A percentile compares a stretch with the other conserved stretches of the same genome.
phyloP scores from a whole-genome alignment of 2,329 filamentous ascomycete species.

The Fusarium illudens region DNA sequence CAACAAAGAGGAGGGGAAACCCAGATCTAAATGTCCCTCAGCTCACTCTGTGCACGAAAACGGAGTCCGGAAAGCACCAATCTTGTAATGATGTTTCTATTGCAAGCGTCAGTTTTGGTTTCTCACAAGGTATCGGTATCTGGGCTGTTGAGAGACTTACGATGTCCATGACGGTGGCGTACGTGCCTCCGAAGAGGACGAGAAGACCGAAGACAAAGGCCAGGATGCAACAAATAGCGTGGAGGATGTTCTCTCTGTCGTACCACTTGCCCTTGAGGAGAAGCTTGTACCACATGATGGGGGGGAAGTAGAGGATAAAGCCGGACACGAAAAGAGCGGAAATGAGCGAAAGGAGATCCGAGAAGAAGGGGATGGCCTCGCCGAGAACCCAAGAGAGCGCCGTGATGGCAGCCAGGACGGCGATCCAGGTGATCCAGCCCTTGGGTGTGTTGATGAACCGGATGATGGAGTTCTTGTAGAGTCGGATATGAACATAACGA shows the following conservation, averaged over 20 bases:
- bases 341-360: constrained; percentile 65
- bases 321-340: constrained; percentile 57
- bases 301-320: constrained; percentile 49
- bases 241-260: constrained; percentile 12
- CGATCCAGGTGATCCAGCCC: constrained; percentile 61
- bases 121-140: background rate
- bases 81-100: constrained; percentile 11
- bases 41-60: background rate
- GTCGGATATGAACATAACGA: constrained; percentile 47
- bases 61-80: constrained; percentile 3
- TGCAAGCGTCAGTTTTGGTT: background rate
- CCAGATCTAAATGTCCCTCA: background rate
- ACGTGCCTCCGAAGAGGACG: constrained; percentile 18
- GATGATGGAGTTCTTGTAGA: constrained; percentile 28
- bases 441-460: constrained; percentile 27
- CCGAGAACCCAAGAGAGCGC: constrained; percentile 54
- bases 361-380: constrained; percentile 76
- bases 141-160: background rate
- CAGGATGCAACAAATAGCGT: background rate
- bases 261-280: constrained; percentile 34
- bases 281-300: constrained; percentile 51
- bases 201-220: constrained; percentile 15
- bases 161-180: constrained; percentile 17
- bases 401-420: constrained; percentile 64
- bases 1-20: background rate